A percentile compares a stretch with the other conserved stretches of the same genome.
Evolutionary conservation across 306 rosid species (phyloP).

Genomic region (Vicia faba): DNA sequence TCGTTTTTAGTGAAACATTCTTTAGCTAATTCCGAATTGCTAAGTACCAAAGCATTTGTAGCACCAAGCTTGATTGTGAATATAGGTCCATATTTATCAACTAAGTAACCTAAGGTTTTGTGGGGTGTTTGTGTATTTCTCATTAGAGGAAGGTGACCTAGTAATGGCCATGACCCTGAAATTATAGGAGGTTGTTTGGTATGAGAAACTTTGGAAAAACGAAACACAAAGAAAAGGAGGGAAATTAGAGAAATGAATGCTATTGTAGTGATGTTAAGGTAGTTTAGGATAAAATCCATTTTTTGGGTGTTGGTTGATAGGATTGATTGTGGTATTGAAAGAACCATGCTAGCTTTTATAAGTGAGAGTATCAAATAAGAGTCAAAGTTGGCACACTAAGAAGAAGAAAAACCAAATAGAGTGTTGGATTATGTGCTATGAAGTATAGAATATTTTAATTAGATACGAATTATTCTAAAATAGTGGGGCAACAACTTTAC

Average conservation of each 20-base stretch:
- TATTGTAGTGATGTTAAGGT: conserved; percentile 8
- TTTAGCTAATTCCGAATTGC: conserved; percentile 39
- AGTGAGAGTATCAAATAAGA: not conserved
- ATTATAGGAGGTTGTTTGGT: conserved; percentile 17
- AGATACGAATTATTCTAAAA: not conserved
- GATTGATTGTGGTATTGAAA: not conserved
- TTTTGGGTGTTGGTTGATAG: not conserved
- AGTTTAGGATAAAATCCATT: conserved; percentile 28
- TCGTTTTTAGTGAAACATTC: conserved; percentile 49
- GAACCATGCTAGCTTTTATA: not conserved
- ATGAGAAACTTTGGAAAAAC: conserved; percentile 9
- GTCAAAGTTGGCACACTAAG: not conserved
- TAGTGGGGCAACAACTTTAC: not conserved
- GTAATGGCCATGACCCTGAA: conserved; percentile 43
- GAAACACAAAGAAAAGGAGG: not conserved
- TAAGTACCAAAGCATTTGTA: conserved; percentile 30
- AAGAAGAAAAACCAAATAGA: not conserved
- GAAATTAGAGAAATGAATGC: conserved; percentile 18
- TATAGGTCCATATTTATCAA: conserved; percentile 42
- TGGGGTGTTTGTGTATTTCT: conserved; percentile 18
- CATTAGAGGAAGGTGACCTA: conserved; percentile 41
- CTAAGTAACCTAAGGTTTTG: conserved; percentile 29
- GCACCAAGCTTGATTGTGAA: conserved; percentile 38
- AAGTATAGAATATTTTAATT: too few relatives aligned
- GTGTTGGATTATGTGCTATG: not conserved